Conservation (phyloP, 345 rosid genomes). For the Syzygium aqueum region DNA sequence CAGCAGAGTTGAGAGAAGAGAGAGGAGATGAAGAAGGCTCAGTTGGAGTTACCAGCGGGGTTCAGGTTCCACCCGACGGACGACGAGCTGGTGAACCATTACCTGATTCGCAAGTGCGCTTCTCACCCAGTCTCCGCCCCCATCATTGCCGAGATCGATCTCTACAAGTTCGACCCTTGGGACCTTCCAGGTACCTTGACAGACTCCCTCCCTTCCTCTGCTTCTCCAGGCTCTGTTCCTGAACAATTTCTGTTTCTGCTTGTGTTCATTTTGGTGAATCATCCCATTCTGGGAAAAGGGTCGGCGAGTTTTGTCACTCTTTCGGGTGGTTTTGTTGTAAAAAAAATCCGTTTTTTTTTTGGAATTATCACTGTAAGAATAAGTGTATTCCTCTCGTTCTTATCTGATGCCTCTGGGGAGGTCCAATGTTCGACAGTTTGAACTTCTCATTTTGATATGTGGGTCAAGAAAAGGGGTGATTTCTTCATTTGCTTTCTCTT, state of each 20-base stretch:
- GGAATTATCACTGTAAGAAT: background rate
- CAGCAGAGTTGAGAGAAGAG: background rate
- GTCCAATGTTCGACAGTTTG: background rate
- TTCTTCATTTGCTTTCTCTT: too few relatives aligned
- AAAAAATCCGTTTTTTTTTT: background rate
- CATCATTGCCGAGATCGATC: conserved; percentile 76
- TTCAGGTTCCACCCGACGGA: conserved; percentile 97
- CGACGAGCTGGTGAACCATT: conserved; percentile 78
- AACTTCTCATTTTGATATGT: background rate
- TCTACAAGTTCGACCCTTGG: conserved; percentile 91
- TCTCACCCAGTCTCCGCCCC: conserved; percentile 53
- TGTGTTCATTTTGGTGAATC: background rate
- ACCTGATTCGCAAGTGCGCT: conserved; percentile 63
- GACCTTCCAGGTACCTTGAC: conserved; percentile 65
- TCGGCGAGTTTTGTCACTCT: background rate
- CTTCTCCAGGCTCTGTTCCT: background rate
- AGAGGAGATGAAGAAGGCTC: conserved; percentile 5
- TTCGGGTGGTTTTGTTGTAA: background rate
- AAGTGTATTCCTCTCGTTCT: background rate
- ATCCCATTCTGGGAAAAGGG: background rate
- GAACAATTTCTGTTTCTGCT: background rate
- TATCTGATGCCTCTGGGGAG: background rate
- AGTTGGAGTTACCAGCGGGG: conserved; percentile 69
- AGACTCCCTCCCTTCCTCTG: background rate
- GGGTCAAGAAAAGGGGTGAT: background rate